Percentiles rank a stretch among this genome's conserved stretches.
Conservation (phyloP, 108 stramenopile species). For the Epipyxis sp. region DNA sequence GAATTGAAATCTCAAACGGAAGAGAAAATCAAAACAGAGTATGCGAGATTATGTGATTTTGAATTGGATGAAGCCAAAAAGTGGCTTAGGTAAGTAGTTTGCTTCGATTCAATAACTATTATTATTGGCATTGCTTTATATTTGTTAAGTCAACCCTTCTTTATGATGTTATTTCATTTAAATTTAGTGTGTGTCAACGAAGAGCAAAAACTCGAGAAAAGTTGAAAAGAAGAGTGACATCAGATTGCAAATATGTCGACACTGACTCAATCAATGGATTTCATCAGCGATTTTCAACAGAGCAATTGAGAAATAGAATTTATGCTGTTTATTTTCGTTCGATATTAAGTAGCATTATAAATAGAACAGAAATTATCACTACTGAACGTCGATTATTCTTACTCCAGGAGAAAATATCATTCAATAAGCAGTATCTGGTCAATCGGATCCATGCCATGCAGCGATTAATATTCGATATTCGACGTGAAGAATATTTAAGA, state of each 20-base stretch:
- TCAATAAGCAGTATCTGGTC: neutral
- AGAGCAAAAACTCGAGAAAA: constrained; percentile 6
- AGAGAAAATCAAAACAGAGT: neutral
- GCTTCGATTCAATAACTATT: too few relatives aligned
- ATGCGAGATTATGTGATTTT: neutral
- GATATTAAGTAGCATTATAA: neutral
- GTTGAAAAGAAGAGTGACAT: neutral
- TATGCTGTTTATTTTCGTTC: neutral
- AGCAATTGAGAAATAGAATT: neutral
- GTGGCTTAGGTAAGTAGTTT: too few relatives aligned
- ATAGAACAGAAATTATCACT: constrained; percentile 15
- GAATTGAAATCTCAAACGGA: neutral
- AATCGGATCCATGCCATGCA: neutral
- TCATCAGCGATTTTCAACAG: constrained; percentile 19
- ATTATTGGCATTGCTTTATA: too few relatives aligned
- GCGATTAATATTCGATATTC: neutral
- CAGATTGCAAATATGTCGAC: constrained; percentile 10
- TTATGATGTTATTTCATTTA: too few relatives aligned
- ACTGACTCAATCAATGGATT: constrained; percentile 26
- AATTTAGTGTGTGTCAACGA: neutral
- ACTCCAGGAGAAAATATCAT: neutral
- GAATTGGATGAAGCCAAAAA: constrained; percentile 3
- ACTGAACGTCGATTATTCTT: constrained; percentile 1
- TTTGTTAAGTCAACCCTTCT: too few relatives aligned
- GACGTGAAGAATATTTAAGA: neutral